These are phyloP conservation scores for Aspergillus sp. DNA, from an alignment of 2,329 filamentous ascomycete genomes.

Conservation along the genomic window DNA sequence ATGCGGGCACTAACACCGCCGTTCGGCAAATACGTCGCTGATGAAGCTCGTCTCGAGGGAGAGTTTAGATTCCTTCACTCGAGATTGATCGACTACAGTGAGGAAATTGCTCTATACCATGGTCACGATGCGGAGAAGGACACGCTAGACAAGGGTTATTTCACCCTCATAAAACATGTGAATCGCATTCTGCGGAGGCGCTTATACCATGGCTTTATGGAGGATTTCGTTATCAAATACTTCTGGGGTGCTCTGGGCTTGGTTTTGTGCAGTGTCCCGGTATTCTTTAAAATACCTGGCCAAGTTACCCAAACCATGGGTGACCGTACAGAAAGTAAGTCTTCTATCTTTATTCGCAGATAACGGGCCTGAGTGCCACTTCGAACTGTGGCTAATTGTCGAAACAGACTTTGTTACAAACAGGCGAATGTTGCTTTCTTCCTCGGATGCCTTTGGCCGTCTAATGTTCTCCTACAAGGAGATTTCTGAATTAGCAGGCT, in stretches of 20 bases:
- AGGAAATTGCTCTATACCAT: slow-evolving; percentile 88
- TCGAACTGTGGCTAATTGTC: neutral
- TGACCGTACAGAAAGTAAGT: slow-evolving; percentile 59
- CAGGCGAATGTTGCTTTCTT: slow-evolving; percentile 83
- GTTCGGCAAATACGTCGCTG: slow-evolving; percentile 95
- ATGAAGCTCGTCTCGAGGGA: slow-evolving; percentile 90
- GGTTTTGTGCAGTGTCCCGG: slow-evolving; percentile 87
- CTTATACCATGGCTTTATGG: slow-evolving; percentile 98
- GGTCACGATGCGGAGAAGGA: slow-evolving; percentile 95
- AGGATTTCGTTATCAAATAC: slow-evolving; percentile 99
- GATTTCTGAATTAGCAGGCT: slow-evolving; percentile 91
- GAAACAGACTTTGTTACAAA: slow-evolving; percentile 81
- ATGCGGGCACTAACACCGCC: slow-evolving; percentile 95
- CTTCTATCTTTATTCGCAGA: no score
- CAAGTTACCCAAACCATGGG: slow-evolving; percentile 54
- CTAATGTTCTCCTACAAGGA: slow-evolving; percentile 99
- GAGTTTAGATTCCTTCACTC: slow-evolving; percentile 97
- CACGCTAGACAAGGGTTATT: slow-evolving; percentile 95
- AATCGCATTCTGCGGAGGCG: slow-evolving; percentile 88
- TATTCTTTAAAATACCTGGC: slow-evolving; percentile 90
- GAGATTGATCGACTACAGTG: slow-evolving; percentile 89
- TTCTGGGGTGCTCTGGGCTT: slow-evolving; percentile 96
- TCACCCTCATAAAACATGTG: slow-evolving; percentile 98
- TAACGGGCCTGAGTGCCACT: no score
- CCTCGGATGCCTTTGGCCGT: slow-evolving; percentile 91